Base-by-base conservation (phyloP, 202 grass and related monocot genomes). In the Saccharum hybrid region DNA sequence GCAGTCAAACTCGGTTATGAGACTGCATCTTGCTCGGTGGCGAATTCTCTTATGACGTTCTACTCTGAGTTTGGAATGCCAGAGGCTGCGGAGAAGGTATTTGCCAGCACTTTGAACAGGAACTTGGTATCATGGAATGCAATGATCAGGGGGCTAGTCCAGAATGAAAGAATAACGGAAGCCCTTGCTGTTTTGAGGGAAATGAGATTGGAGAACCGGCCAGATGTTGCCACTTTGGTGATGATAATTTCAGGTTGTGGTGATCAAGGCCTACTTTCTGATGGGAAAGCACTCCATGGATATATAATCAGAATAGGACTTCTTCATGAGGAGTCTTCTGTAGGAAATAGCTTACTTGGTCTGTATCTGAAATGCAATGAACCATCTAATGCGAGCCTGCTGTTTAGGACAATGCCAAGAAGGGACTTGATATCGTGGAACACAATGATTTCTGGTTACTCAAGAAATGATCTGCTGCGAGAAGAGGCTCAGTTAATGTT, bases 341-440 rank as follows among this genome's bases (percentile, higher is more conserved):
- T 92, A 34, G 91, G 81, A 86, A 98, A 98, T 77, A 85, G 89
- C 63, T 81, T 96, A 70, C 81, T 96, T 30, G 78, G 60, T 76
- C 74, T 92, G 7, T 95, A 98, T 83, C 41, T 96, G 51, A 87
- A 92, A 71, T 95, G 91, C 18, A 23, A 83, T 2, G 6, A 88
- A n/a, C 8, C 81, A 64, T 75, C 31, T 81, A 74, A 78, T 57
- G 89, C 93, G 0, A 26, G 19, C 16, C 30, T 75, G 68, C 34
- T 98, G 34, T 98, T 98, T 42, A 83, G 59, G 28, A 87, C 63
- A 51, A 95, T 95, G 85, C 81, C 88, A 69, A 68, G 34, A 11
- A 93, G 87, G 72, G 93, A 95, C 36, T 22, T 98, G 66, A 87
- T 91, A 68, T 92, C 92, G 6, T 98, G 96, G 96, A 96, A 96